A percentile compares a stretch with the other conserved stretches of the same genome.
Evolutionary conservation across 2,329 filamentous ascomycete genomes (phyloP).

Genomic region (Arthrobotrys megalospora): DNA sequence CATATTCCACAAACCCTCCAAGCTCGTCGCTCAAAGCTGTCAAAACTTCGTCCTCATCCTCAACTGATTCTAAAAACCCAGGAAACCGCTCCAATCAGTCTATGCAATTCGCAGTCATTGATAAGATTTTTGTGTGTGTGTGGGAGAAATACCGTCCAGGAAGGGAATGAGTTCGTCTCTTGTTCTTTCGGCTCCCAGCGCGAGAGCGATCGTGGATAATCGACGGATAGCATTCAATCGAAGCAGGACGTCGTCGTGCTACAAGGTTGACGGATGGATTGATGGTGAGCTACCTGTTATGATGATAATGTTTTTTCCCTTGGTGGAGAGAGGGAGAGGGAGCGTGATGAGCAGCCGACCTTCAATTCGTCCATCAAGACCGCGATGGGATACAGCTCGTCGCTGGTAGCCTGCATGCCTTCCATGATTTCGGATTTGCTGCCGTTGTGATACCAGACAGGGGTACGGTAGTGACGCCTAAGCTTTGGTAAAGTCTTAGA

Average conservation of each 20-base stretch:
- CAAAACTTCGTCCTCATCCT: slow-evolving; percentile 98
- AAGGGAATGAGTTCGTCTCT: slow-evolving; percentile 99
- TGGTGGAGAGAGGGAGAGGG: not conserved
- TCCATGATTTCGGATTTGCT: slow-evolving; percentile 62
- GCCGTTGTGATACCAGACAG: slow-evolving; percentile 26
- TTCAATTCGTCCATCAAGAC: slow-evolving; percentile 99
- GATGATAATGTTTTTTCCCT: not conserved
- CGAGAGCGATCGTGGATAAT: slow-evolving; percentile 96
- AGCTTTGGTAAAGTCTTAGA: slow-evolving; percentile 29
- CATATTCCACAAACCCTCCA: slow-evolving; percentile 96
- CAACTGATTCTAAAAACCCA: slow-evolving; percentile 84
- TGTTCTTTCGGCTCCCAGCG: slow-evolving; percentile 94
- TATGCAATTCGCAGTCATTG: slow-evolving; percentile 34
- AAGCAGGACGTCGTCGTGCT: slow-evolving; percentile 89
- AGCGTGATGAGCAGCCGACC: slow-evolving; percentile 73
- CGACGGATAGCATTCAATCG: slow-evolving; percentile 98
- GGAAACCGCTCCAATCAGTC: not conserved
- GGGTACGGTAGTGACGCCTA: slow-evolving; percentile 10
- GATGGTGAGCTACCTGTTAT: slow-evolving; percentile 2
- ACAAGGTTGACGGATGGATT: slow-evolving; percentile 9
- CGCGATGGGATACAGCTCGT: slow-evolving; percentile 99
- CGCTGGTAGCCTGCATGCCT: slow-evolving; percentile 75
- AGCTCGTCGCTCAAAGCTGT: slow-evolving; percentile 97
- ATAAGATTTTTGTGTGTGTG: slow-evolving; percentile 49
- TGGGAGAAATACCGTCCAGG: slow-evolving; percentile 83